Evolutionary conservation across 1,284 basidiomycete species (phyloP), one percentile per base, ranked within the genome.

Genomic region (Rhodotorula sp.): DNA sequence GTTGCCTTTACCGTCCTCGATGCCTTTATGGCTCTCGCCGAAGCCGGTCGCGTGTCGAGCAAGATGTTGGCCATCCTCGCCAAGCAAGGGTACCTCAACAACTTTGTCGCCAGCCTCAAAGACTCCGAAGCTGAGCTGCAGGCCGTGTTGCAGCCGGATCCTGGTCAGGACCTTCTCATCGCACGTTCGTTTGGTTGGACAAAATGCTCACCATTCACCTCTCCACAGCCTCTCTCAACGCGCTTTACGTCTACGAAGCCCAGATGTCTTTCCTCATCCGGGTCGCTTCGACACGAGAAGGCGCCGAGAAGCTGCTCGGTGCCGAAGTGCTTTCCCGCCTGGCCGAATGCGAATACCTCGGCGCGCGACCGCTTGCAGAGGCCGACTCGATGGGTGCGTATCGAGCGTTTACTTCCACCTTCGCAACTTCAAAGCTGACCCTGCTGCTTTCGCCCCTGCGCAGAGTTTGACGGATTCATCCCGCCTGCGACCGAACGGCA

Each of bases 211-310:
- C 62, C 8, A 1, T 3, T 43, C 29, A 18, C 31, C 4, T 7
- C 5, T 34, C 70, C 64, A 72, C 73, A 94, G 92, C 92, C 78
- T 91, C 93, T 73, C 83, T 99, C 29, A 96, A 97, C 79, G 86
- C 92, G 0, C 85, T 96, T 60, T 98, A 97, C 82, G 92, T 98
- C 21, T 98, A 96, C 79, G 96, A 98, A 81, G 88, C 94, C 21
- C 94, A 95, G 82, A 89, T 97, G 86, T 90, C 92, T 0, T 85
- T 97, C 75, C 87, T 98, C 68, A 87, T 90, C 43, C 87, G 92
- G 46, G 87, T 97, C 82, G 89, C 92, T 0, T 89, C 93, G 78
- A 90, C 87, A 1, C 85, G 91, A 60, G 84, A 86, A 73, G 95
- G 95, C 4, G 92, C 93, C 0, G 93, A 97, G 79, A 87, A 89